Percentiles rank a stretch among this genome's conserved stretches.
Conservation (phyloP, 352 stramenopile species). For the Phytophthora litchii region DNA sequence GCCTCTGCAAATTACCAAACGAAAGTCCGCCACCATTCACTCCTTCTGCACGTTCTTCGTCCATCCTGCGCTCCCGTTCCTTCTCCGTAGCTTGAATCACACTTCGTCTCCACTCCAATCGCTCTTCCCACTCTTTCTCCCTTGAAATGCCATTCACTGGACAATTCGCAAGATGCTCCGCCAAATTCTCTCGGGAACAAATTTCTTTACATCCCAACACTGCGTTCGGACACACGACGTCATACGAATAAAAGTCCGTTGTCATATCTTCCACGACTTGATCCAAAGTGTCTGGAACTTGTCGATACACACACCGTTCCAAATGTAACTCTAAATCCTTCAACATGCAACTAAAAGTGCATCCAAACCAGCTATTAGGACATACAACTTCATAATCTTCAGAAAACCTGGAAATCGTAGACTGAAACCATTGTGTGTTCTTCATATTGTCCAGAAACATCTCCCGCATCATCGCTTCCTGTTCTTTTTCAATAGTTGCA, state of each 20-base stretch:
- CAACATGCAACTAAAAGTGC: slow-evolving; percentile 85
- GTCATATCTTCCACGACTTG: slow-evolving; percentile 58
- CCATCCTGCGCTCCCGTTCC: slow-evolving; percentile 72
- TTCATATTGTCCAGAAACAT: slow-evolving; percentile 91
- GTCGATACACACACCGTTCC: slow-evolving; percentile 67
- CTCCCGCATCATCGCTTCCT: slow-evolving; percentile 79
- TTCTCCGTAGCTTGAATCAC: slow-evolving; percentile 79
- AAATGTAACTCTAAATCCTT: slow-evolving; percentile 78
- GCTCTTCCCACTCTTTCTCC: slow-evolving; percentile 82
- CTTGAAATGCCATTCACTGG: slow-evolving; percentile 71
- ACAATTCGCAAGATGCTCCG: slow-evolving; percentile 65
- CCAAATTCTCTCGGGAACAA: slow-evolving; percentile 73
- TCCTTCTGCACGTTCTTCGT: slow-evolving; percentile 51
- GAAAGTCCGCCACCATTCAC: slow-evolving; percentile 42
- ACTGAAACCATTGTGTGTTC: slow-evolving; percentile 90
- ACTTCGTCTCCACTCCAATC: slow-evolving; percentile 62
- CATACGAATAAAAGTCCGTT: slow-evolving; percentile 82
- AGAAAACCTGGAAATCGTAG: slow-evolving; percentile 77
- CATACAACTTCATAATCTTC: slow-evolving; percentile 88
- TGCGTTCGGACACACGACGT: slow-evolving; percentile 85
- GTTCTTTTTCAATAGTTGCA: slow-evolving; percentile 80
- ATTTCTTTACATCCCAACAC: slow-evolving; percentile 83
- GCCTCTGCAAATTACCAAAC: slow-evolving; percentile 69
- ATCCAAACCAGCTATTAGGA: slow-evolving; percentile 88
- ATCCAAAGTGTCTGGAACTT: slow-evolving; percentile 79